These are phyloP conservation scores for Oryza glumipatula DNA, from an alignment of 176 grass and related monocot genomes.

Conservation along the genomic window DNA sequence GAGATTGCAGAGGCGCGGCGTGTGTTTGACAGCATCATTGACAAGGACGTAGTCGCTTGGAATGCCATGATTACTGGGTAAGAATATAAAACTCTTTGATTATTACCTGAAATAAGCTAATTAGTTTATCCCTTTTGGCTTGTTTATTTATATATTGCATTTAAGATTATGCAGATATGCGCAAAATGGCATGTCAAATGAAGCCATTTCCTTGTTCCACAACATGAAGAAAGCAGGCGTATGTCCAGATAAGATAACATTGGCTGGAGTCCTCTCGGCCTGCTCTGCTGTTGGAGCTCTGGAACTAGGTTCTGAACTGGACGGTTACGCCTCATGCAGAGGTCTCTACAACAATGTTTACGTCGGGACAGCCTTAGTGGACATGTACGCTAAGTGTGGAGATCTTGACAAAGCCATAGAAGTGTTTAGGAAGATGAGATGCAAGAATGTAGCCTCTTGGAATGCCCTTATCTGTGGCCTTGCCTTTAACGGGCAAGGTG, in stretches of 20 bases:
- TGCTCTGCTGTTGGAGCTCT: constrained; percentile 77
- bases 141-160: constrained; percentile 14
- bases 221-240: constrained; percentile 58
- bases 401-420: constrained; percentile 55
- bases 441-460: constrained; percentile 76
- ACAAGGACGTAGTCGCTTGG: constrained; percentile 71
- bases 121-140: not conserved
- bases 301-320: constrained; percentile 65
- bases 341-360: constrained; percentile 73
- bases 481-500: constrained; percentile 60
- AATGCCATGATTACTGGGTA: constrained; percentile 92
- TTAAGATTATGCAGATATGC: constrained; percentile 69
- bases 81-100: constrained; percentile 24
- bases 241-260: constrained; percentile 71
- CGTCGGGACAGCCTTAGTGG: constrained; percentile 80
- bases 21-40: constrained; percentile 55
- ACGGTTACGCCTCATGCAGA: constrained; percentile 52
- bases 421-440: constrained; percentile 60
- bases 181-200: constrained; percentile 82
- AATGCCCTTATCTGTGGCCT: constrained; percentile 86
- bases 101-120: not conserved
- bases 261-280: constrained; percentile 79
- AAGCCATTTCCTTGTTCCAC: constrained; percentile 83
- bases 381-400: constrained; percentile 92
- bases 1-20: constrained; percentile 14